Evolutionary conservation across 495 filamentous ascomycete genomes (phyloP), one percentile per base, ranked within the genome.

Genomic region (Massariosphaeria phaeospora): DNA sequence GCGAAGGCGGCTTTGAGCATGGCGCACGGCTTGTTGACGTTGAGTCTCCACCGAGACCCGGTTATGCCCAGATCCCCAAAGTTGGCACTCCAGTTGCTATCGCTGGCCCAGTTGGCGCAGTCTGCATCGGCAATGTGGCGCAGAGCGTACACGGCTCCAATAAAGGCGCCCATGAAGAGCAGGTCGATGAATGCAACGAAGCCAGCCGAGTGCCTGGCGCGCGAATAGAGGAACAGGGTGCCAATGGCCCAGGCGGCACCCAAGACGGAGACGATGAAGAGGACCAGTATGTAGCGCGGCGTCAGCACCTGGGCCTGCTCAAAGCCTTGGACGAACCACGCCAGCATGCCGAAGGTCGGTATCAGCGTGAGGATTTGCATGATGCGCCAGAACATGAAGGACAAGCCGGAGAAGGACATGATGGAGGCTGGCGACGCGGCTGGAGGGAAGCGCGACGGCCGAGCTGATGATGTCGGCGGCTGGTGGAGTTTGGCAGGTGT

Each of bases 1-100:
- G 88, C 90, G 57, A 86, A 96, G 56, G 73, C 76, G 1, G 90
- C 83, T 79, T 96, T 95, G 48, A 91, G 78, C 88, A 96, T 91
- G 15, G 80, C 79, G 69, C 90, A 96, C 2, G 76, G 77, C 77
- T 91, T 91, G 65, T 90, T 78, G 20, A 82, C 62, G 11, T 74
- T 65, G 2, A 81, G 47, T 20, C 75, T 52, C 4, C 75, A 66
- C 17, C 70, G 75, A 43, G 74, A 74, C 1, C 74, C 45, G 1
- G 67, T 65, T 13, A 52, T 30, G 20, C 49, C 82, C 38, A 87
- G 79, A 11, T 89, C 72, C 18, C 73, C 75, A 46, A 86, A 51
- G 8, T 41, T 11, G 55, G 83, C 48, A 35, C 3, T 48, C 56
- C 76, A 81, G 41, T 78, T 77, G 1, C 57, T 48, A 40, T 68